A percentile compares a stretch with the other conserved stretches of the same genome.
phyloP scores from a whole-genome alignment of 306 rosid species.

The Vigna nakashimae region DNA sequence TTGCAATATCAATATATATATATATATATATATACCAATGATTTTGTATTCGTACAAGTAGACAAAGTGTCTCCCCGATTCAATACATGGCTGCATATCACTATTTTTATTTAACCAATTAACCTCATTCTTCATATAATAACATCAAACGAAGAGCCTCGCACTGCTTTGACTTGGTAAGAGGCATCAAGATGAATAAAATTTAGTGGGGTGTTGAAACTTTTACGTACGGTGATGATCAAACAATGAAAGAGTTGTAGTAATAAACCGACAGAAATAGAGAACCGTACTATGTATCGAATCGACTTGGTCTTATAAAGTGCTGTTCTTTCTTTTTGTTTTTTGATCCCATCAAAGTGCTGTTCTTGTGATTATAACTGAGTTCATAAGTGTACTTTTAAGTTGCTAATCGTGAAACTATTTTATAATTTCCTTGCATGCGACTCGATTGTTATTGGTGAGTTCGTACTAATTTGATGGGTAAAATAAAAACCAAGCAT shows the following conservation, averaged over 20 bases:
- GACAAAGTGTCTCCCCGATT: constrained; percentile 79
- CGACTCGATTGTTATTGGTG: constrained; percentile 44
- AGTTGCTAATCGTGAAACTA: constrained; percentile 26
- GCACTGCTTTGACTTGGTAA: constrained; percentile 15
- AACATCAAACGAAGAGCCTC: constrained; percentile 22
- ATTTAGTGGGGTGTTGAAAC: constrained; percentile 24
- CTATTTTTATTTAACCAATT: constrained; percentile 43
- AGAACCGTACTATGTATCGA: constrained; percentile 21
- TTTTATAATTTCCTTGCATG: constrained; percentile 41
- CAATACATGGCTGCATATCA: constrained; percentile 57
- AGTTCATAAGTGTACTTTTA: constrained; percentile 32
- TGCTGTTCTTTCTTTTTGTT: neutral
- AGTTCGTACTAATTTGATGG: constrained; percentile 32
- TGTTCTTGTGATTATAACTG: constrained; percentile 17
- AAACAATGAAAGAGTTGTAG: constrained; percentile 35
- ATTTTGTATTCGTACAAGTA: constrained; percentile 65
- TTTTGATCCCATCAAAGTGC: constrained; percentile 1
- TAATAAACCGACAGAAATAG: constrained; percentile 31
- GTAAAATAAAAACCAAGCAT: constrained; percentile 27
- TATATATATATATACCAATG: constrained; percentile 39
- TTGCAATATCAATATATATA: constrained; percentile 33
- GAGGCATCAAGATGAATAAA: constrained; percentile 26
- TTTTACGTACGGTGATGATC: constrained; percentile 31
- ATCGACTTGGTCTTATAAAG: constrained; percentile 27
- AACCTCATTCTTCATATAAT: constrained; percentile 20